Percentiles rank a stretch among this genome's conserved stretches.
These are phyloP conservation scores for Crithidia brevicula DNA, from an alignment of 208 protist species.

Conservation along the genomic window DNA sequence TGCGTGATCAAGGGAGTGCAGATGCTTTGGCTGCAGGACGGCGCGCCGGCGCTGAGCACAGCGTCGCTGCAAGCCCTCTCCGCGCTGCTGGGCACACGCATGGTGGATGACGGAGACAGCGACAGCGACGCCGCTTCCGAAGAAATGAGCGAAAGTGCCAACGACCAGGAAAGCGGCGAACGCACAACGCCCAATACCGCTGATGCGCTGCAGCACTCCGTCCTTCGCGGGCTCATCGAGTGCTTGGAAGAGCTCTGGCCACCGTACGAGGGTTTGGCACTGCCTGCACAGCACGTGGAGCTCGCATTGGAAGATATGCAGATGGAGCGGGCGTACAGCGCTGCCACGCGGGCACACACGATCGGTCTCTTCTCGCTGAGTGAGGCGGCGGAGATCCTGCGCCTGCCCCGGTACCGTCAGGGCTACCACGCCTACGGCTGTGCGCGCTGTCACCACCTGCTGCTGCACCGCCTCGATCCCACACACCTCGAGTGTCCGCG, in stretches of 20 bases:
- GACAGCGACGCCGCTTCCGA: conserved; percentile 8
- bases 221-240: conserved; percentile 10
- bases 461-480: conserved; percentile 39
- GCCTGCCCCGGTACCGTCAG: conserved; percentile 35
- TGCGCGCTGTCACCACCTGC: conserved; percentile 51
- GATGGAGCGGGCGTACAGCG: conserved; percentile 36
- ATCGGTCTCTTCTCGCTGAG: conserved; percentile 34
- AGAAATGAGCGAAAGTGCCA: too few relatives aligned
- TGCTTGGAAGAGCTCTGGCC: conserved; percentile 70
- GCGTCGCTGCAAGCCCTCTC: conserved; percentile 10
- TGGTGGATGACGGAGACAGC: not conserved
- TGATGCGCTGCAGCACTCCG: conserved; percentile 4
- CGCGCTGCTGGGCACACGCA: conserved; percentile 7
- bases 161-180: not conserved
- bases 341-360: conserved; percentile 25
- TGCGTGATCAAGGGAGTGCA: conserved; percentile 50
- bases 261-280: conserved; percentile 39
- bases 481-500: conserved; percentile 51
- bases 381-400: conserved; percentile 44
- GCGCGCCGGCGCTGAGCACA: not conserved
- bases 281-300: conserved; percentile 40
- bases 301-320: conserved; percentile 40
- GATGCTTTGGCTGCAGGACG: conserved; percentile 9
- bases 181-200: not conserved
- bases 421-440: conserved; percentile 56